Evolutionary conservation across 2,329 filamentous ascomycete species (phyloP), one percentile per base, ranked within the genome.

Genomic region (Diaporthe batatas): DNA sequence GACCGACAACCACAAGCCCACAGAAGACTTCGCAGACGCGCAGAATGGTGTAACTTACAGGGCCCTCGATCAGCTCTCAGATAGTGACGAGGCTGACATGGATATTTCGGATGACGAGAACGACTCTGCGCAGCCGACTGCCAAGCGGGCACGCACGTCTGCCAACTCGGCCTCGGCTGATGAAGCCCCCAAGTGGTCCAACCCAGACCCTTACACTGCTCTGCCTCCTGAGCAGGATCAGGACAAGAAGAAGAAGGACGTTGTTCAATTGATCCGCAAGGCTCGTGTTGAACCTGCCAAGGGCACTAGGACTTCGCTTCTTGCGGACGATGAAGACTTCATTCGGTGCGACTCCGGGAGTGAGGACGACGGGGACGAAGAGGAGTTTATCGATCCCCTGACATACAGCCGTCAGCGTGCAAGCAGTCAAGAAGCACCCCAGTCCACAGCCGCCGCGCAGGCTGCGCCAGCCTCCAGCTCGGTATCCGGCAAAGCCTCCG

Each of bases 121-220:
- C 0, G 85, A 84, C 75, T 72, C 72, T 23, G 71, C 68, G 58
- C 80, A 85, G 71, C 85, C 85, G 16, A 82, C 81, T 3, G 79
- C 78, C 64, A 88, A 88, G 77, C 85, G 86, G 14, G 79, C 79
- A 3, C 84, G 85, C 42, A 73, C 69, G 18, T 42, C 29, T 23
- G 42, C 25, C 21, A 68, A 80, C 6, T 75, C 78, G 21, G 80
- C 80, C 11, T 18, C 21, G 11, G 79, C 83, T n/a, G 79, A 86
- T 70, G 83, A 85, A 18, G 82, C 80, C 6, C 94, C 95, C 3
- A 95, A 93, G 81, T 98, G 96, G 96, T 98, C 95, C 6, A 98
- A 98, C 77, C 95, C 96, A 4, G 96, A 98, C 80, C 95, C 95
- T 0, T 98, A 98, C 82, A 97, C 94, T 7, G 93, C 91, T 2